phyloP scores from a whole-genome alignment of 306 rosid genomes.

The Lathyrus aphaca region DNA sequence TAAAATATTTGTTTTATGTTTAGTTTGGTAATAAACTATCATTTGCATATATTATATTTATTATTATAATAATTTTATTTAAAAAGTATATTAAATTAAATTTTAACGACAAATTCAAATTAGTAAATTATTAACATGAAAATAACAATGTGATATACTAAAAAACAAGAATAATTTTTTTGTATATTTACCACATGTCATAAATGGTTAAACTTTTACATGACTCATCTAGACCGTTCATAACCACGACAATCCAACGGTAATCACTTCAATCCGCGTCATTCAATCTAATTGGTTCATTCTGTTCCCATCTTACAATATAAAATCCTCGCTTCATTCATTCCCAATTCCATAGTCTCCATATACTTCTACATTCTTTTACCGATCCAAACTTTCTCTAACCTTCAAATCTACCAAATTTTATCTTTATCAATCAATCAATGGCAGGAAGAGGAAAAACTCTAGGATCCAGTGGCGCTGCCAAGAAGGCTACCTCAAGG shows the following conservation, averaged over 20 bases:
- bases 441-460: constrained; percentile 66
- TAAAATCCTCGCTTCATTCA: constrained; percentile 41
- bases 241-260: constrained; percentile 48
- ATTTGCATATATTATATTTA: no score
- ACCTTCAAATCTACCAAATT: neutral
- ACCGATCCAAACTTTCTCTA: neutral
- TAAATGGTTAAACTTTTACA: no score
- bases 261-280: constrained; percentile 33
- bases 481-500: constrained; percentile 81
- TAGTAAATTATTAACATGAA: no score
- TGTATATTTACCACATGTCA: no score
- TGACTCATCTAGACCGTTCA: constrained; percentile 45
- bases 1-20: no score
- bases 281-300: constrained; percentile 45
- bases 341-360: neutral
- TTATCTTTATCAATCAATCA: neutral
- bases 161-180: no score
- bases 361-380: no score
- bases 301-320: constrained; percentile 41
- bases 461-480: constrained; percentile 56
- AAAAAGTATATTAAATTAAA: no score
- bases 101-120: no score
- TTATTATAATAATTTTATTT: no score
- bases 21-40: no score
- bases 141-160: no score